phyloP scores from a whole-genome alignment of 176 grass and related monocot species.

The Bolboschoenus planiculmis region DNA sequence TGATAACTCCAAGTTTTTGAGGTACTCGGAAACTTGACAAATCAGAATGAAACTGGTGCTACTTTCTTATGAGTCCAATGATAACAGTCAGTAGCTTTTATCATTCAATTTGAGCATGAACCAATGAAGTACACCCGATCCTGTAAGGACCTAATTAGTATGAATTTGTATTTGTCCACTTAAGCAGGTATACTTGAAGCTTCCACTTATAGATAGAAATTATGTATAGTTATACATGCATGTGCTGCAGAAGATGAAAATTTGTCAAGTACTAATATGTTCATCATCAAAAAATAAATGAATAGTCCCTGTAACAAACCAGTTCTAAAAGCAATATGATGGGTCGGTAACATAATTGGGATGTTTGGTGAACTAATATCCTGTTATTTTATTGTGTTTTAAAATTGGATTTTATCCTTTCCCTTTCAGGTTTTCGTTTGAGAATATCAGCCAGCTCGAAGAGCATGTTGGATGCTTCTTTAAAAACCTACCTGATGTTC shows the following conservation, averaged over 20 bases:
- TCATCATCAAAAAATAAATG: background rate
- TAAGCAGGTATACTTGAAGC: background rate
- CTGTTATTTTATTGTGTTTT: conserved; percentile 7
- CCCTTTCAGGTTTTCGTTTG: conserved; percentile 38
- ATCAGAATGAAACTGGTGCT: background rate
- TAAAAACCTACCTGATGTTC: conserved; percentile 55
- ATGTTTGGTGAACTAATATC: background rate
- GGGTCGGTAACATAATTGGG: background rate
- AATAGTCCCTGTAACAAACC: background rate
- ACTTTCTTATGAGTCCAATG: background rate
- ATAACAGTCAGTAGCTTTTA: background rate
- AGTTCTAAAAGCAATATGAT: background rate
- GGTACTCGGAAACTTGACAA: conserved; percentile 36
- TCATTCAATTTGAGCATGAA: background rate
- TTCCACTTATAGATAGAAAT: background rate
- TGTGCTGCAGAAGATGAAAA: background rate
- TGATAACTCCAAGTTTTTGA: conserved; percentile 21
- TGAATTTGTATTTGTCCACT: background rate
- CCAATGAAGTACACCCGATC: background rate
- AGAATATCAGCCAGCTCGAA: conserved; percentile 51
- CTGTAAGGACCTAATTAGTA: background rate
- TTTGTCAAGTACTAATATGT: background rate
- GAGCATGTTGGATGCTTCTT: conserved; percentile 58
- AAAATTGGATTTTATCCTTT: conserved; percentile 6
- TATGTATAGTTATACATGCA: background rate